phyloP scores from a whole-genome alignment of 169 alveolate genomes.

The Perkinsus olseni region DNA sequence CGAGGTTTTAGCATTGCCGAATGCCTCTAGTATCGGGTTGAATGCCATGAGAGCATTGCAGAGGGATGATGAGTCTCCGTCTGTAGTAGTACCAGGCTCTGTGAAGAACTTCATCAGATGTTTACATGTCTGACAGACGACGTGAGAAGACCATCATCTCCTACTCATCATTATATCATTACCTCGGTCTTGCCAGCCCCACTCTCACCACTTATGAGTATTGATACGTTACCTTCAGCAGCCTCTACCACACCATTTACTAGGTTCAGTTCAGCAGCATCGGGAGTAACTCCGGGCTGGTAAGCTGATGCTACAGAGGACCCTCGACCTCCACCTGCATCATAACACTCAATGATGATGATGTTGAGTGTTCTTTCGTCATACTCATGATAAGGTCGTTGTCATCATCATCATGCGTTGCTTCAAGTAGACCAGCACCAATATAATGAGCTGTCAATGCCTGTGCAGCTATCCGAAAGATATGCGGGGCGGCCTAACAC shows the following conservation, averaged over 20 bases:
- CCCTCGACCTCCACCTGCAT: conserved; percentile 26
- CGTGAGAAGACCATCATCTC: conserved; percentile 49
- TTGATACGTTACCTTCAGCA: conserved; percentile 66
- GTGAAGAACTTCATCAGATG: conserved; percentile 40
- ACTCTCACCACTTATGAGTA: conserved; percentile 93
- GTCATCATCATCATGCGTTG: conserved; percentile 15
- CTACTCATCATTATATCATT: conserved; percentile 58
- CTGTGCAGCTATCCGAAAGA: conserved; percentile 68
- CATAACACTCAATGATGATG: neutral
- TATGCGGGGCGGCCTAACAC: conserved; percentile 62
- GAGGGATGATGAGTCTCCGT: conserved; percentile 22
- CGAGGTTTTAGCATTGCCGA: conserved; percentile 84
- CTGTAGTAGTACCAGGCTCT: neutral
- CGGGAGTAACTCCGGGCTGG: too few species aligned
- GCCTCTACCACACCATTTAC: conserved; percentile 2
- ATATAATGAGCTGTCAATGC: conserved; percentile 47
- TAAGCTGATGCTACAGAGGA: neutral
- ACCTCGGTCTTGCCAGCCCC: conserved; percentile 99
- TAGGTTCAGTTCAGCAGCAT: conserved; percentile 19
- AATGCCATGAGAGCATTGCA: conserved; percentile 60
- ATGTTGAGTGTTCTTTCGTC: neutral
- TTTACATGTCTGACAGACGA: conserved; percentile 64
- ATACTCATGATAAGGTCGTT: neutral
- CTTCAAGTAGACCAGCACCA: neutral
- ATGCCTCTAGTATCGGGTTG: conserved; percentile 79